These are phyloP conservation scores for Macaranga tanarius DNA, from an alignment of 441 rosid genomes.

Conservation along the genomic window DNA sequence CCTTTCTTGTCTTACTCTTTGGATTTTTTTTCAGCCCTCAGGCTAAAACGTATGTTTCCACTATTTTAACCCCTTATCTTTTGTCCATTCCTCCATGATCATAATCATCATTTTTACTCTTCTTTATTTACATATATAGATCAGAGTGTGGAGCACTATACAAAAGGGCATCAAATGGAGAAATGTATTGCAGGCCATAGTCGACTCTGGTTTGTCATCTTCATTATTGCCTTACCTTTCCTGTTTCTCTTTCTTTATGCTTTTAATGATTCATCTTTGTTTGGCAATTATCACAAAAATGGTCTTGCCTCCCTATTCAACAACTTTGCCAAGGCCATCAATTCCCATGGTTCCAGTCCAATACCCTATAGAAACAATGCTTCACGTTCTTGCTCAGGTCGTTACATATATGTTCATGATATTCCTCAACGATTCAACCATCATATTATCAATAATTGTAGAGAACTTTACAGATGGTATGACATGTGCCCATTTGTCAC, in stretches of 20 bases:
- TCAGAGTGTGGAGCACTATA: too few relatives aligned
- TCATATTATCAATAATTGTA: slow-evolving; percentile 36
- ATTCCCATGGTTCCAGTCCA: too few relatives aligned
- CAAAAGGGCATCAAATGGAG: not conserved
- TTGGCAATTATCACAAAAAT: too few relatives aligned
- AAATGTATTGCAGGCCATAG: not conserved
- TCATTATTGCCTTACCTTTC: not conserved
- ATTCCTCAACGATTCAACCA: slow-evolving; percentile 43
- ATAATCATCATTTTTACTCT: slow-evolving; percentile 10
- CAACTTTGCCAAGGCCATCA: slow-evolving; percentile 18
- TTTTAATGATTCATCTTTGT: not conserved
- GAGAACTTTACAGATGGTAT: slow-evolving; percentile 25
- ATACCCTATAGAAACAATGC: too few relatives aligned
- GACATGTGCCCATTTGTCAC: slow-evolving; percentile 38
- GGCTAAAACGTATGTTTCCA: not conserved
- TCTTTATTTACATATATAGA: too few relatives aligned
- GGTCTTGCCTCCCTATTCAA: not conserved
- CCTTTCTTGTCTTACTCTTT: not conserved
- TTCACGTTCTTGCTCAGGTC: slow-evolving; percentile 12
- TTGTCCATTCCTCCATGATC: slow-evolving; percentile 47
- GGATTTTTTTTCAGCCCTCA: not conserved
- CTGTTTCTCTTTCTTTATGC: not conserved
- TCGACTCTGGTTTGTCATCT: not conserved
- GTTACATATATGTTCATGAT: slow-evolving; percentile 37
- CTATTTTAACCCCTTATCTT: not conserved